phyloP scores from a whole-genome alignment of 495 filamentous ascomycete genomes.

The Hyphodiscus hymeniophilus region DNA sequence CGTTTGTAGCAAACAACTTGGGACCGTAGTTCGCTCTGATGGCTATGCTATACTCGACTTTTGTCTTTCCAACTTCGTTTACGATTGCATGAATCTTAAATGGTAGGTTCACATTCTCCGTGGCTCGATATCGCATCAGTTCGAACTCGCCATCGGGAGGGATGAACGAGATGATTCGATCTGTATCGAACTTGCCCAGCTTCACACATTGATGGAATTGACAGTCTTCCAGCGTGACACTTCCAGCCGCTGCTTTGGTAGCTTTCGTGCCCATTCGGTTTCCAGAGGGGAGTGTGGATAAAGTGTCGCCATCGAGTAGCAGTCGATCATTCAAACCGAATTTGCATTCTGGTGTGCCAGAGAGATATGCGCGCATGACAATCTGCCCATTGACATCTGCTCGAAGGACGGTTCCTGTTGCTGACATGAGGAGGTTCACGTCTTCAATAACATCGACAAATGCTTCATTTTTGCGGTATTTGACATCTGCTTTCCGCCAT shows the following conservation, averaged over 20 bases:
- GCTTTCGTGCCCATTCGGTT: constrained; percentile 71
- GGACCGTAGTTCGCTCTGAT: constrained; percentile 94
- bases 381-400: constrained; percentile 98
- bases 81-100: constrained; percentile 99
- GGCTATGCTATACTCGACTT: constrained; percentile 97
- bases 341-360: constrained; percentile 97
- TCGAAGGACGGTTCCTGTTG: constrained; percentile 86
- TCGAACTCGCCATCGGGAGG: constrained; percentile 99
- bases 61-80: constrained; percentile 92
- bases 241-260: constrained; percentile 90
- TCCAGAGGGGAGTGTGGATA: constrained; percentile 56
- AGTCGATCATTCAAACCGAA: constrained; percentile 97
- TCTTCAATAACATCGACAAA: constrained; percentile 99
- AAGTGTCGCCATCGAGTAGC: constrained; percentile 71
- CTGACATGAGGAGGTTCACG: constrained; percentile 97
- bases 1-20: constrained; percentile 96
- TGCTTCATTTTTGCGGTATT: constrained; percentile 98
- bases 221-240: constrained; percentile 94
- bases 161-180: constrained; percentile 96
- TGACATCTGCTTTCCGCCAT: constrained; percentile 94
- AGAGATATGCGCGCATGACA: constrained; percentile 96
- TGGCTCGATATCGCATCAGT: constrained; percentile 98
- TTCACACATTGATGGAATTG: constrained; percentile 99
- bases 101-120: constrained; percentile 97
- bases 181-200: constrained; percentile 91